Evolutionary conservation across 1,139 yeast species (phyloP), one percentile per base, ranked within the genome.

Genomic region (Nematodospora anomalae): DNA sequence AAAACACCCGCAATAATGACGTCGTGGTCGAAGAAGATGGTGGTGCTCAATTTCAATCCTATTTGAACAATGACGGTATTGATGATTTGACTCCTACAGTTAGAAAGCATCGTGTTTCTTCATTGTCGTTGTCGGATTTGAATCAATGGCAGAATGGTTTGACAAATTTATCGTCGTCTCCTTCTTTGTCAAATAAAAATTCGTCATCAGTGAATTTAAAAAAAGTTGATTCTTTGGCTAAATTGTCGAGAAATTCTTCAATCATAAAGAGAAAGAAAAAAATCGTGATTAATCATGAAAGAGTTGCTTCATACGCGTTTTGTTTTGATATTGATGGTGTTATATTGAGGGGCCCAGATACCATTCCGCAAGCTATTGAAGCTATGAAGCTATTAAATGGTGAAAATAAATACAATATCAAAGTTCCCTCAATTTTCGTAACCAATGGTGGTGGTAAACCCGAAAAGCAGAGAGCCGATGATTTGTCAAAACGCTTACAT

Each of bases 391-490:
- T 83, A 66, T 70, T 86, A 45, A 80, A 84, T 51, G 95, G 95
- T 40, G 79, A 80, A 30, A 85, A 85, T 66, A 76, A 81, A 54
- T 84, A 85, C 67, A 78, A 83, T 56, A 81, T 85, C 51, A 79
- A 76, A 49, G 89, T 85, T n/a, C 95, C 95, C 3, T 83, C 83
- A 51, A 83, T 86, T 43, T 84, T 83, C 60, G 92, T 86, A 47
- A 86, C 95, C 28, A 86, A 86, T 57, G 95, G 95, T 47, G 95
- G 95, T 49, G 95, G 95, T 37, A 79, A 83, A 54, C 85, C 88
- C 6, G 95, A 86, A 55, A 62, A 70, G 44, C 80, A 74, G 14
- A 68, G 95, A 52, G 83, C 92, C 29, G 71, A 71, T 36, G 90
- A 84, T 50, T 69, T 86, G 52, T 68, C 81, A 25, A 66, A 73